phyloP scores from a whole-genome alignment of 305 asterid species.

The Lippia alba region DNA sequence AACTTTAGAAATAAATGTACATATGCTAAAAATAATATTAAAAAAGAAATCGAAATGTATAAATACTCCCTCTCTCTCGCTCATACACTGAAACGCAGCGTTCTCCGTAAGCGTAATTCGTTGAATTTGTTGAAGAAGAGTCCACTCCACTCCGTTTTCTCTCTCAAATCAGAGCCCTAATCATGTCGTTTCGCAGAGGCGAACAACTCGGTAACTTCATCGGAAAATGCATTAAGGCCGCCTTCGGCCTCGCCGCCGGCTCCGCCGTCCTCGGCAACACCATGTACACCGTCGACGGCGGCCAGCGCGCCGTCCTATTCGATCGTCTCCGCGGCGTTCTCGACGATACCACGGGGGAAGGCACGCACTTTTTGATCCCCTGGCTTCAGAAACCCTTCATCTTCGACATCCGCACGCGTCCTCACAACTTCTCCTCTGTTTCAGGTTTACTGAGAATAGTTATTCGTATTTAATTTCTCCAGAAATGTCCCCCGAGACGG shows the following conservation, averaged over 20 bases:
- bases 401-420: slow-evolving; percentile 66
- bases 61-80: too few species aligned
- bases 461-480: background rate
- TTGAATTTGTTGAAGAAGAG: background rate
- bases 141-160: background rate
- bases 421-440: slow-evolving; percentile 58
- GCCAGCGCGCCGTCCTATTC: slow-evolving; percentile 74
- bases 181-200: background rate
- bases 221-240: background rate
- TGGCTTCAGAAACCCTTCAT: slow-evolving; percentile 67
- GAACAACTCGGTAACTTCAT: background rate
- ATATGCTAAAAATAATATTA: too few species aligned
- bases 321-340: slow-evolving; percentile 69
- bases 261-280: background rate
- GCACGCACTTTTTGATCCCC: slow-evolving; percentile 64
- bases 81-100: background rate
- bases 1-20: too few species aligned
- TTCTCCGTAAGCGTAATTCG: background rate
- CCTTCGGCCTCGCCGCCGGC: background rate
- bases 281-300: slow-evolving; percentile 72
- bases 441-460: slow-evolving; percentile 37
- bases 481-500: background rate
- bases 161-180: background rate
- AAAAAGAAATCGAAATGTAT: too few species aligned
- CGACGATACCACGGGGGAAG: slow-evolving; percentile 61